Evolutionary conservation across 2,329 filamentous ascomycete genomes (phyloP).

Genomic region (Colletotrichum ledebouriae): DNA sequence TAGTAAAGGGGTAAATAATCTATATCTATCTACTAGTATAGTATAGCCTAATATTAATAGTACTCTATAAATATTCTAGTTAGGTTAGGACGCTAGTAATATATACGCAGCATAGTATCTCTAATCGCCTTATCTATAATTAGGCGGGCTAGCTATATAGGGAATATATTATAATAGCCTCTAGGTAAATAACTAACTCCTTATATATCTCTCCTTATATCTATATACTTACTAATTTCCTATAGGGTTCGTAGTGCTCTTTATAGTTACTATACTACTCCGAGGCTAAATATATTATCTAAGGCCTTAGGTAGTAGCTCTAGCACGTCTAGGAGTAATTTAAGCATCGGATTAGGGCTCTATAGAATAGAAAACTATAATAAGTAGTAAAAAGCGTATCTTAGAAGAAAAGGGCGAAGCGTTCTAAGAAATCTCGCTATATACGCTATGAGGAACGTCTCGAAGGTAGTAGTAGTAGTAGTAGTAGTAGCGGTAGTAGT

Average conservation of each 20-base stretch:
- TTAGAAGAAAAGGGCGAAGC: too few relatives aligned
- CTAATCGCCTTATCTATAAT: background rate
- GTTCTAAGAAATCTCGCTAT: too few relatives aligned
- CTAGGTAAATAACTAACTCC: too few relatives aligned
- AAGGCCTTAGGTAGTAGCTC: background rate
- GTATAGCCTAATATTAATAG: background rate
- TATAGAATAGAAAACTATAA: background rate
- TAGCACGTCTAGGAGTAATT: background rate
- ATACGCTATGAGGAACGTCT: too few relatives aligned
- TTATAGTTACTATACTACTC: too few relatives aligned
- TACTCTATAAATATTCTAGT: background rate
- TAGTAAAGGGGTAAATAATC: too few relatives aligned
- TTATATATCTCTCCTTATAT: too few relatives aligned
- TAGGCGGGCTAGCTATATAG: background rate
- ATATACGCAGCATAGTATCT: slow-evolving; percentile 14
- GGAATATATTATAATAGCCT: too few relatives aligned
- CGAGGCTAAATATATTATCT: background rate
- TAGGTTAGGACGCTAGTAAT: background rate
- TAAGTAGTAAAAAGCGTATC: slow-evolving; percentile 1
- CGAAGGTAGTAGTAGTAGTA: too few relatives aligned
- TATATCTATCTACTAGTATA: background rate
- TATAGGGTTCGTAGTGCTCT: too few relatives aligned
- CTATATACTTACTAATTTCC: too few relatives aligned
- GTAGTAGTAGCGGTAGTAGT: too few relatives aligned
- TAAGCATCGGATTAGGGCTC: background rate